phyloP scores from a whole-genome alignment of 2,329 filamentous ascomycete species.

The Ophiobolus disseminans region DNA sequence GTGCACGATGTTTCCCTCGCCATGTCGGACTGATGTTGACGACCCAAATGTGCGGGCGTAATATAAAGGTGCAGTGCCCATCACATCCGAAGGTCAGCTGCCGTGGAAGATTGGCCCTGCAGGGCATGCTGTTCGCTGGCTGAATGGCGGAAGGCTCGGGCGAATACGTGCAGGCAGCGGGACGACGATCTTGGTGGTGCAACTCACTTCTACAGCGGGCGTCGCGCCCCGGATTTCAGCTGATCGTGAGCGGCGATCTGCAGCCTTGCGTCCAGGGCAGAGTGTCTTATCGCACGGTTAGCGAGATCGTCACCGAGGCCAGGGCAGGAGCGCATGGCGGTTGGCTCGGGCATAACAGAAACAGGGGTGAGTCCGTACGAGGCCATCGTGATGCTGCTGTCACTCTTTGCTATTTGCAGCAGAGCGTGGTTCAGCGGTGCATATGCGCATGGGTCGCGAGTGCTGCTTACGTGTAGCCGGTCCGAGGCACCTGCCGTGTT shows the following conservation, averaged over 20 bases:
- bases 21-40: background rate
- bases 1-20: no score
- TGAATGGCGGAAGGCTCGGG: conserved; percentile 7
- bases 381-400: conserved; percentile 2
- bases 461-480: conserved; percentile 24
- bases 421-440: conserved; percentile 9
- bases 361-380: conserved; percentile 3
- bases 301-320: conserved; percentile 13
- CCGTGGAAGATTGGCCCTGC: background rate
- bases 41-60: conserved; percentile 2
- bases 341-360: conserved; percentile 7
- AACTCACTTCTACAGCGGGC: conserved; percentile 8
- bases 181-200: conserved; percentile 10
- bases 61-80: conserved; percentile 4
- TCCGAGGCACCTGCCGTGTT: conserved; percentile 25
- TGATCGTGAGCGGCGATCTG: conserved; percentile 26
- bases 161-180: conserved; percentile 16
- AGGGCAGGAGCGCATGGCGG: conserved; percentile 1
- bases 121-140: conserved; percentile 12
- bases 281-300: conserved; percentile 15
- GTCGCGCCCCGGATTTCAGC: conserved; percentile 23
- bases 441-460: conserved; percentile 10
- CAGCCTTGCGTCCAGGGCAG: conserved; percentile 12
- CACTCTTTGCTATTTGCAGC: conserved; percentile 13
- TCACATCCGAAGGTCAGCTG: conserved; percentile 10